A percentile compares a stretch with the other conserved stretches of the same genome.
Conservation (phyloP, 176 grass and related monocot genomes). For the Phragmites australis region DNA sequence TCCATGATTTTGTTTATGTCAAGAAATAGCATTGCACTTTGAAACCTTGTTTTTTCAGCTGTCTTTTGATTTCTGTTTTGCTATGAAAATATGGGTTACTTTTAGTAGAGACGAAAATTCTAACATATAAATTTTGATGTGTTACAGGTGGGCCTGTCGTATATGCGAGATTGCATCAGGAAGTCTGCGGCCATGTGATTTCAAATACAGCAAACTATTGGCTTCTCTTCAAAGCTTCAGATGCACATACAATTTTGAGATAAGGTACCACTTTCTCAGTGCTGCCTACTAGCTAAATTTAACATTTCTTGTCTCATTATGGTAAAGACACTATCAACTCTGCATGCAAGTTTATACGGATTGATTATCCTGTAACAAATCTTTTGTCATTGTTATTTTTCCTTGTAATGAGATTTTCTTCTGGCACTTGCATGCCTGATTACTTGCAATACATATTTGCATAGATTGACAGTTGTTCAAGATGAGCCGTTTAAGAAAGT, state of each 20-base stretch:
- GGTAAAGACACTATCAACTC: not conserved
- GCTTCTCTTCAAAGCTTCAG: constrained; percentile 84
- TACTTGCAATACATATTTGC: constrained; percentile 9
- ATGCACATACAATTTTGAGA: constrained; percentile 92
- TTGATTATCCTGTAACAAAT: constrained; percentile 1
- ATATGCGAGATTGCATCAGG: constrained; percentile 64
- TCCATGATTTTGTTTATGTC: too few species aligned
- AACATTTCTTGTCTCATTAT: constrained; percentile 17
- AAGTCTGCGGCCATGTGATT: constrained; percentile 76
- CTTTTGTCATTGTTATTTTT: constrained; percentile 9
- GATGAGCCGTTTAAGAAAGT: constrained; percentile 60
- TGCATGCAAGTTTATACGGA: not conserved
- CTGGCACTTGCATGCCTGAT: constrained; percentile 5
- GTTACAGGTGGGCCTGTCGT: constrained; percentile 69
- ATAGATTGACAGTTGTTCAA: constrained; percentile 65
- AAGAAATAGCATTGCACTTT: too few species aligned
- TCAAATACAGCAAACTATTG: constrained; percentile 76
- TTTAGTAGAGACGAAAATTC: not conserved
- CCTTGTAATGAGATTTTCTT: not conserved
- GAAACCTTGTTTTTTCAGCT: constrained; percentile 8
- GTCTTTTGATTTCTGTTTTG: not conserved
- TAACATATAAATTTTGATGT: constrained; percentile 19
- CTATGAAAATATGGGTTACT: not conserved
- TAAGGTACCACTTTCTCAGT: constrained; percentile 51
- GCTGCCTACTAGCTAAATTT: not conserved